Evolutionary conservation across 2,329 filamentous ascomycete species (phyloP), one percentile per base, ranked within the genome.

Genomic region (Paraconiothyrium brasiliense): DNA sequence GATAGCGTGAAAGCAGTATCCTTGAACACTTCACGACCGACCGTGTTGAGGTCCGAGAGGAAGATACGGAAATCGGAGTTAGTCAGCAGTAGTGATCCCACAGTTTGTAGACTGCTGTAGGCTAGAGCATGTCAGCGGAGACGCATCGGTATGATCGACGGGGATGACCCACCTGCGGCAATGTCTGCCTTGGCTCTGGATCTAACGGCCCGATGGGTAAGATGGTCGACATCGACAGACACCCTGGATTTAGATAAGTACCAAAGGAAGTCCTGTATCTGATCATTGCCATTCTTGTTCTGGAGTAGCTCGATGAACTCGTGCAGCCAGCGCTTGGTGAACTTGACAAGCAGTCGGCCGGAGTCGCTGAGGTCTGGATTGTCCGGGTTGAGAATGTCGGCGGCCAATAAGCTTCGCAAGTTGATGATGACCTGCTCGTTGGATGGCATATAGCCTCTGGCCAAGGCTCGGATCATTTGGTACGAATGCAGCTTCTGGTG

Each of bases 251-350:
- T 90, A 65, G 88, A 83, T 50, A 97, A 78, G 70, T 90, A 93
- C 93, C 93, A 97, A 43, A 97, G 84, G 66, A 97, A 92, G 71
- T 97, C 92, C 77, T 98, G 94, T 20, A 98, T 87, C 76, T 97
- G 91, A 78, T 98, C 93, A 16, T 87, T 79, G 63, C 84, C 82
- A 77, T 97, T 97, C 82, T 97, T 98, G 78, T 93, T 85, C 58
- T 88, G 84, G 49, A 97, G 76, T 6, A 97, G 80, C n/a, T 92
- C 88, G 70, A 96, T 94, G 76, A 97, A 89, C 60, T 94, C 86
- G 60, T 88, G 86, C 8, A 97, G 82, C 86, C 89, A 94, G 68
- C 90, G 84, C 75, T 90, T 92, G 52, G 85, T 84, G 72, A 90
- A 90, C 62, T 90, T 89, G 56, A 92, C 83, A 27, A 98, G 83